These are phyloP conservation scores for Parascedosporium putredinis DNA, from an alignment of 2,329 filamentous ascomycete species.

Conservation along the genomic window DNA sequence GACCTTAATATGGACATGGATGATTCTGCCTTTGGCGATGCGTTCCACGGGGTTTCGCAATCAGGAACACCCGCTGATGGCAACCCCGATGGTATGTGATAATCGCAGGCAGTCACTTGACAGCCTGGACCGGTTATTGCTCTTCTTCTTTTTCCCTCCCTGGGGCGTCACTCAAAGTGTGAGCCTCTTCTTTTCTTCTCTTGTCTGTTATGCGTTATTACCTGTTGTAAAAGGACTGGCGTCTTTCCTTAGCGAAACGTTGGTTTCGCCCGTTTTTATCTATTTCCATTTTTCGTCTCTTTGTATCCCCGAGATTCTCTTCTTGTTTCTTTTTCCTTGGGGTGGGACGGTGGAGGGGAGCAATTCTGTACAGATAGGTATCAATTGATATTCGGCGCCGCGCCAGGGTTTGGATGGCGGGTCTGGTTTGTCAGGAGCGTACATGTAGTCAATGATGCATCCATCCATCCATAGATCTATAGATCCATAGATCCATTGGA, in stretches of 20 bases:
- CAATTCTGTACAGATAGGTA: constrained; percentile 1
- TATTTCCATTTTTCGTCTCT: constrained; percentile 2
- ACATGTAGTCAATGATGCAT: background rate
- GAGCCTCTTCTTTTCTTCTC: background rate
- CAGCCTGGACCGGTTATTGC: no score
- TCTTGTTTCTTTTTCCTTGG: background rate
- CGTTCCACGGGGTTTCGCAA: constrained; percentile 54
- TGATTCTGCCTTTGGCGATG: constrained; percentile 74
- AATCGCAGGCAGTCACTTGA: no score
- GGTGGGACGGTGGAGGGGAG: background rate
- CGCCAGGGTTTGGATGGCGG: constrained; percentile 1
- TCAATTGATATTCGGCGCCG: background rate
- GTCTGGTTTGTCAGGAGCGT: background rate
- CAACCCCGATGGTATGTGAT: background rate
- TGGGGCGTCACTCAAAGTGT: no score
- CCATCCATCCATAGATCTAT: no score
- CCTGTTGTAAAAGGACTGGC: background rate
- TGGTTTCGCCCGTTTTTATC: background rate
- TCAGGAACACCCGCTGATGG: constrained; percentile 6
- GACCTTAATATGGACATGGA: constrained; percentile 59
- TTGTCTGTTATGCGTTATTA: background rate
- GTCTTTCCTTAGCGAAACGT: background rate
- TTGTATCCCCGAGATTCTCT: constrained; percentile 3
- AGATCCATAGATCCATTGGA: no score
- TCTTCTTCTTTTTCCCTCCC: no score